Base-by-base conservation (phyloP, 805 yeast species). In the Clavispora asparagi region DNA sequence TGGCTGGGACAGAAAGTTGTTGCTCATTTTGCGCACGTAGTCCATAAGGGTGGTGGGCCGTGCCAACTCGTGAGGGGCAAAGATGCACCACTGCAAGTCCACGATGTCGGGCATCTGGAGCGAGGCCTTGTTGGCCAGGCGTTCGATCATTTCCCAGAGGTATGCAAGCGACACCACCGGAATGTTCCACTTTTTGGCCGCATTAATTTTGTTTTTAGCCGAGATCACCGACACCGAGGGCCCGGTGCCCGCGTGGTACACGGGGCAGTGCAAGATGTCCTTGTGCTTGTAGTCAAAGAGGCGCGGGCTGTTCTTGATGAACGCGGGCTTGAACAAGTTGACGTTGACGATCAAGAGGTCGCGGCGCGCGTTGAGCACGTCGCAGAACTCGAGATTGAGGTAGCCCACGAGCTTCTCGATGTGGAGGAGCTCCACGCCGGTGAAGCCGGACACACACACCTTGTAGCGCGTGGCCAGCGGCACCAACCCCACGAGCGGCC, bases 341-440 rank as follows among this genome's bases (percentile, higher is more conserved):
- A 78, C 62, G 55, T 81, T 80, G 26, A 81, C 68, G 2, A 87
- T 65, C 29, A 88, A 65, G 13, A 84, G 57, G 53, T 85, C 85
- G 36, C 85, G 67, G 10, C 68, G 64, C 6, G 70, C 56, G 4
- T 76, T 74, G 45, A 87, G 67, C 2, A 75, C 67, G 0, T 74
- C 78, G 40, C 73, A 65, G 44, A 74, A 71, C 36, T 69, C 67
- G 43, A 83, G 78, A 25, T 84, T 82, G 23, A 85, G 55, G 27
- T 75, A 58, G 16, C 67, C 56, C 8, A 88, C 70, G 39, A 92
- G 70, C 57, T 85, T 85, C 8, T 77, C 79, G 11, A 85, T 59
- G 63, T 88, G 96, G 37, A 86, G 65, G 14, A 81, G 65, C 62
- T 88, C 95, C 26, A 86, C 81, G 0, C 95, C 95, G 17, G 81